These are phyloP conservation scores for Cyclotella atomus DNA, from an alignment of 108 stramenopile species.

Conservation along the genomic window DNA sequence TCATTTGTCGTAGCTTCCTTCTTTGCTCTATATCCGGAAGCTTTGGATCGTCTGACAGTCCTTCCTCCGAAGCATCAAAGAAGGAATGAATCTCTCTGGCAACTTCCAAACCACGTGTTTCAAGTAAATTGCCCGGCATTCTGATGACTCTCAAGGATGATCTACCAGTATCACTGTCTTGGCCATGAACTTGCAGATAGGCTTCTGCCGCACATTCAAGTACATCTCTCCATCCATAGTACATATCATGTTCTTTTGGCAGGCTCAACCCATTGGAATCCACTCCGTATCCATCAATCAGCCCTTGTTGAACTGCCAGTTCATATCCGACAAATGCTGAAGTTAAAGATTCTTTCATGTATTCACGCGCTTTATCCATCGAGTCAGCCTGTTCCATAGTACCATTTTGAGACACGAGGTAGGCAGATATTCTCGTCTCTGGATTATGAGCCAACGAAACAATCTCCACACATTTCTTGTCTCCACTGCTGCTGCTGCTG, in stretches of 20 bases:
- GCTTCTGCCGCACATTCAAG: conserved; percentile 51
- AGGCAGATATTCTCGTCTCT: conserved; percentile 59
- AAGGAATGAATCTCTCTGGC: conserved; percentile 58
- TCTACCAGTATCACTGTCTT: conserved; percentile 29
- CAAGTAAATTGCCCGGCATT: conserved; percentile 78
- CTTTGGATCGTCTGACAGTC: conserved; percentile 11
- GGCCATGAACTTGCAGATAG: conserved; percentile 35
- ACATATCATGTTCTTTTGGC: conserved; percentile 65
- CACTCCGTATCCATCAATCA: conserved; percentile 68
- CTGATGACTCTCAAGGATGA: conserved; percentile 68
- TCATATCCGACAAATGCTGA: conserved; percentile 71
- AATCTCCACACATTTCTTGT: conserved; percentile 36
- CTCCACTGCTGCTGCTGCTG: conserved; percentile 7
- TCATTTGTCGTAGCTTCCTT: conserved; percentile 16
- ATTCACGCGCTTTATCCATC: conserved; percentile 45
- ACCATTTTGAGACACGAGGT: conserved; percentile 39
- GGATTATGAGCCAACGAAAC: conserved; percentile 75
- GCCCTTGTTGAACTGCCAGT: conserved; percentile 42
- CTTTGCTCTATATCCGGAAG: conserved; percentile 15
- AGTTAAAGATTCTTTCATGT: conserved; percentile 59
- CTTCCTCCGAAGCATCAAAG: conserved; percentile 23
- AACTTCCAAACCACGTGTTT: conserved; percentile 69
- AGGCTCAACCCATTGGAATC: conserved; percentile 81
- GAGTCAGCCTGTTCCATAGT: conserved; percentile 17
- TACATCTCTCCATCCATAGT: conserved; percentile 58